A percentile compares a stretch with the other conserved stretches of the same genome.
phyloP scores from a whole-genome alignment of 306 rosid genomes.

The Quercus gilva region DNA sequence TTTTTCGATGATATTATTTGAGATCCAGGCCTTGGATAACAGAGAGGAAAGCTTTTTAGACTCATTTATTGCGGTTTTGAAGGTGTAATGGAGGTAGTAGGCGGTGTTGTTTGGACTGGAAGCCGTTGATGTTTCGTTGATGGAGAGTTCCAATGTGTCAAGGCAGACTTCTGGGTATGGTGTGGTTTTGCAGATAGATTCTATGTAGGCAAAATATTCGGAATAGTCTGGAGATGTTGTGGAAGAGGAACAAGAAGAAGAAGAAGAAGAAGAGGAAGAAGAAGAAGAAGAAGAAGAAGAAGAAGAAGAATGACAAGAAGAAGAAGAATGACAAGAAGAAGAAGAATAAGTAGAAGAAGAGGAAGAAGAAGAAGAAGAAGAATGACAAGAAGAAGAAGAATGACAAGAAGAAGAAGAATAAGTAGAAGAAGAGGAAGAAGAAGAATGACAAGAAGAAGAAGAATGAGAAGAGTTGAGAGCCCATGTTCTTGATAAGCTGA shows the following conservation, averaged over 20 bases:
- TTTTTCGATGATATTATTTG: conserved; percentile 48
- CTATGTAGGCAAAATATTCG: conserved; percentile 33
- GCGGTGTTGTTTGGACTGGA: conserved; percentile 54
- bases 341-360: conserved; percentile 36
- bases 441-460: background rate
- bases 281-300: conserved; percentile 30
- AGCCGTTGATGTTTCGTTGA: conserved; percentile 29
- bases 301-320: conserved; percentile 24
- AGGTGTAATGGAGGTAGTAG: conserved; percentile 49
- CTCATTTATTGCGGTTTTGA: conserved; percentile 50
- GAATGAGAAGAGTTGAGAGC: conserved; percentile 3
- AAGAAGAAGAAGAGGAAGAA: conserved; percentile 21
- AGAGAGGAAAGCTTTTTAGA: conserved; percentile 52
- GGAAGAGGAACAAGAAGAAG: conserved; percentile 30
- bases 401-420: too few relatives aligned
- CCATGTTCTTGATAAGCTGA: conserved; percentile 15
- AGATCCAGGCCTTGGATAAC: conserved; percentile 30
- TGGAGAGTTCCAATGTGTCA: conserved; percentile 51
- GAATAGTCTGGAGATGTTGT: conserved; percentile 15
- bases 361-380: conserved; percentile 20
- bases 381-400: background rate
- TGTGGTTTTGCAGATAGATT: conserved; percentile 52
- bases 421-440: conserved; percentile 45
- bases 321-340: too few relatives aligned
- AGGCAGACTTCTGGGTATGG: conserved; percentile 59